Evolutionary conservation across 2,329 filamentous ascomycete species (phyloP), one percentile per base, ranked within the genome.

Genomic region (Hypoxylon sp.): DNA sequence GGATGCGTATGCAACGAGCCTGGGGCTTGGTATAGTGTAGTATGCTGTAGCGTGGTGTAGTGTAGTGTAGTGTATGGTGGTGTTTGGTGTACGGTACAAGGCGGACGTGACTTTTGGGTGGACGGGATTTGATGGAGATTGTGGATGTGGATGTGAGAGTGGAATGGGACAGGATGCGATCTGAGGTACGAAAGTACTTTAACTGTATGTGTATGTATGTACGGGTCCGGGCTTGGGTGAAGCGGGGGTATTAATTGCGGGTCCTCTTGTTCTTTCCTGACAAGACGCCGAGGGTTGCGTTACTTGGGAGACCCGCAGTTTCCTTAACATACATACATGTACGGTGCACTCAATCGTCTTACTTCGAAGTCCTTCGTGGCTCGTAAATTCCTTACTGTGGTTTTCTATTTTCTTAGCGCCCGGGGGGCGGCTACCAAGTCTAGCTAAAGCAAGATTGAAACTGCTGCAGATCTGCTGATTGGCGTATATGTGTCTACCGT

Each of bases 211-310:
- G 22, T 44, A 17, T 26, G n/a, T 44, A 44, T 44, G 39, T 44
- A 44, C 39, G 44, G 52, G 58, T 33, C 55, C 55, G 52, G 37
- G 47, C 47, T 63, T 61, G 66, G 59, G 59, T 60, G 62, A 71
- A 71, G 71, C 67, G 66, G 71, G 71, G 71, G 47, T 59, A 48
- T 61, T 59, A n/a, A 51, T 65, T 66, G 74, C 63, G 73, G 71
- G 68, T 68, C 69, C 57, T 52, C 4, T 35, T 24, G 4, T 70
- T 69, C 37, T n/a, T 35, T 24, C 48, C 33, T 54, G 24, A 51
- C 65, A 68, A 72, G 71, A 75, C 74, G 70, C 73, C 74, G 72
- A 77, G 74, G 77, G 79, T 79, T 78, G 80, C 76, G 78, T 75
- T 77, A 78, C 76, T 80, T 78, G 77, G 77, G 77, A 55, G 78